A percentile compares a stretch with the other conserved stretches of the same genome.
Conservation (phyloP, 2,329 filamentous ascomycete genomes). For the Rhexocercosporidium sp. region DNA sequence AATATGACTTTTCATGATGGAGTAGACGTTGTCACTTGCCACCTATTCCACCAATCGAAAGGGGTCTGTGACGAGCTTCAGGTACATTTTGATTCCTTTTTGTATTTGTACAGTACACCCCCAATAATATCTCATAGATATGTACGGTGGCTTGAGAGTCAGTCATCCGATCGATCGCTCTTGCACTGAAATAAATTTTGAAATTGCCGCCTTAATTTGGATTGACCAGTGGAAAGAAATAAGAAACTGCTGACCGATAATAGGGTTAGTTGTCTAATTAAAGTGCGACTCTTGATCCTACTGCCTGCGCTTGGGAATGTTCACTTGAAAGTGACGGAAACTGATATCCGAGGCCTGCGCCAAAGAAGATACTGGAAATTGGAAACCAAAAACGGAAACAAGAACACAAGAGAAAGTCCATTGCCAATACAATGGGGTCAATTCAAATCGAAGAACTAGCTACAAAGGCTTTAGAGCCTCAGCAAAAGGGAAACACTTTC, state of each 20-base stretch:
- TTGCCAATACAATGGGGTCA: slow-evolving; percentile 1
- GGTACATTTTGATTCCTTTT: neutral
- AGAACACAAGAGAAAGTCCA: neutral
- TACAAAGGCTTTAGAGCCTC: neutral
- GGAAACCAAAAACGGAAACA: neutral
- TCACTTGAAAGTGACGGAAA: neutral
- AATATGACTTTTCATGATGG: slow-evolving; percentile 1
- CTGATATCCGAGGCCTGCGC: neutral
- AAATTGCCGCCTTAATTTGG: neutral
- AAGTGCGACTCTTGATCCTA: neutral
- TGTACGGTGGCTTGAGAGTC: neutral
- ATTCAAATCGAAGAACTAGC: slow-evolving; percentile 1
- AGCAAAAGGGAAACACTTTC: neutral
- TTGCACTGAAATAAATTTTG: no score
- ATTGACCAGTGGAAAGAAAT: neutral
- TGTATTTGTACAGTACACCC: neutral
- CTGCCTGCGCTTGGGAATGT: no score
- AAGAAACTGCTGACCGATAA: neutral
- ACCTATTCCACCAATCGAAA: neutral
- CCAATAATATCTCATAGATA: neutral
- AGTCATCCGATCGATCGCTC: no score
- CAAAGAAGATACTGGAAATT: neutral
- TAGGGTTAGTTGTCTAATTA: neutral
- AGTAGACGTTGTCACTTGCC: neutral
- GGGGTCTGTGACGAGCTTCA: neutral